These are phyloP conservation scores for Rhizopus arrhizus DNA, from an alignment of 371 early-diverging fungal species.

Conservation along the genomic window DNA sequence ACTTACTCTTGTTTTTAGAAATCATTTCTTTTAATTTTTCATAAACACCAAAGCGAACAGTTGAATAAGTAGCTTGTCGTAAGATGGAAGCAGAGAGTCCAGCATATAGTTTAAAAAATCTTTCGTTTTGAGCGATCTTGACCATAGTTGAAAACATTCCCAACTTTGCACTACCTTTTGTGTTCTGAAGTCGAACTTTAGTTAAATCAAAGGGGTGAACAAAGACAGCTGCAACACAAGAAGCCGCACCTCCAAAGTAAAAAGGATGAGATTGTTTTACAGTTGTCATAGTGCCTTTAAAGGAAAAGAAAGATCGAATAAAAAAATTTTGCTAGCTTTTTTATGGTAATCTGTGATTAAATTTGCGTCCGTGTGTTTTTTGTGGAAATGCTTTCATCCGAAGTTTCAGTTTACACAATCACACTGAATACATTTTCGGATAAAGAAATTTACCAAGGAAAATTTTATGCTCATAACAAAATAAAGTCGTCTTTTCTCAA, in stretches of 20 bases:
- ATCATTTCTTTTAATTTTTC: constrained; percentile 65
- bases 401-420: too few species aligned
- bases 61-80: constrained; percentile 80
- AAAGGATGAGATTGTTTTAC: constrained; percentile 40
- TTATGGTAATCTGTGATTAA: not conserved
- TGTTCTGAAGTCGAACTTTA: constrained; percentile 85
- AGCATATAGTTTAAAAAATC: constrained; percentile 61
- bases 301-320: not conserved
- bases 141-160: constrained; percentile 60
- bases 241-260: constrained; percentile 66
- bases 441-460: too few species aligned
- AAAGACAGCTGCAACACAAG: constrained; percentile 61
- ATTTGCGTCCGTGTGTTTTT: too few species aligned
- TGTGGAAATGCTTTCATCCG: too few species aligned
- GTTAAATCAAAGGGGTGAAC: constrained; percentile 87
- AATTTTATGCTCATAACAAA: too few species aligned
- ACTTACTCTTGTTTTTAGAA: constrained; percentile 49
- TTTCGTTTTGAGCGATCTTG: constrained; percentile 55
- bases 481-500: too few species aligned
- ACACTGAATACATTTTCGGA: too few species aligned
- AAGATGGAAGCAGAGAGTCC: constrained; percentile 76
- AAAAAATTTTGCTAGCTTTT: not conserved
- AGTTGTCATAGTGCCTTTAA: constrained; percentile 9
- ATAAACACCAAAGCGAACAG: constrained; percentile 78
- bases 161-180: constrained; percentile 49